Evolutionary conservation across 768 basidiomycete species (phyloP), one percentile per base, ranked within the genome.

Genomic region (Cystobasidium onofrii): DNA sequence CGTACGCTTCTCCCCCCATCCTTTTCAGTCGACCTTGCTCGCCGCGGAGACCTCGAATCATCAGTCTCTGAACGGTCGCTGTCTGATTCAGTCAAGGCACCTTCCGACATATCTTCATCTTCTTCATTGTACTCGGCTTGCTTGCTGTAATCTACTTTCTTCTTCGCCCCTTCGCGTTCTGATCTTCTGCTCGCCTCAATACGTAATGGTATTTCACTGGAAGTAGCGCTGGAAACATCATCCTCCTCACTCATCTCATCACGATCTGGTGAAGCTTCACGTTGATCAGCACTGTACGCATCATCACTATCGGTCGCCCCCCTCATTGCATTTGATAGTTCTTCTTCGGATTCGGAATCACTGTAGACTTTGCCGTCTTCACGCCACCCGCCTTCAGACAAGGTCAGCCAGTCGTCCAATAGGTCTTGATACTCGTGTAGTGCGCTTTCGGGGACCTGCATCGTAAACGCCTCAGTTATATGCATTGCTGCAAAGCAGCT

Each of bases 91-190:
- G 31, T 61, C 71, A 39, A 36, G 50, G 52, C 63, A 34, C 43
- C 33, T 23, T 39, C 62, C 29, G 29, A 9, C 18, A 29, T 3
- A 41, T 71, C 69, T 61, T 73, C 71, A 27, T 73, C 71, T 7
- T 73, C 74, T 7, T 75, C 76, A 13, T 43, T 23, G n/a, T 64
- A 61, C 39, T 67, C 60, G 33, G 63, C 69, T 57, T 69, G 50
- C 10, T 57, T 23, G 60, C 27, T 74, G 54, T 71, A 43, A 34
- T 39, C 31, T 43, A 23, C 36, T 17, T 33, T 46, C 15, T 36
- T 72, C 61, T 54, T 57, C 20, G 65, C 33, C 29, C 15, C 23
- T 3, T 64, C 61, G n/a, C 73, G 73, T 17, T 13, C 13, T 34
- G 73, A 55, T 17, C 36, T 31, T n/a, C 43, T 0, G 17, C 15